Evolutionary conservation across 2,329 filamentous ascomycete species (phyloP).

Genomic region (Neofusicoccum cordaticola): DNA sequence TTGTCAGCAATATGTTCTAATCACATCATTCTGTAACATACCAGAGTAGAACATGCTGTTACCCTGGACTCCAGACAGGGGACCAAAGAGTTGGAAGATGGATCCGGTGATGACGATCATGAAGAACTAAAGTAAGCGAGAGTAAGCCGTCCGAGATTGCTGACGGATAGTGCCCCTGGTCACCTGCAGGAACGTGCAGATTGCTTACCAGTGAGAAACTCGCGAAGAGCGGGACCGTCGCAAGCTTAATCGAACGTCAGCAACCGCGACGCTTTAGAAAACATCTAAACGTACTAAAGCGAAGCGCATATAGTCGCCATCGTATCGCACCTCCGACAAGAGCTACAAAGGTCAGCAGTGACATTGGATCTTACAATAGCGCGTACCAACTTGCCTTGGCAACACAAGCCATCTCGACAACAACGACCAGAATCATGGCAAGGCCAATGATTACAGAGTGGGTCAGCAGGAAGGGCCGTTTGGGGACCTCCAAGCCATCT

Average conservation of each 20-base stretch:
- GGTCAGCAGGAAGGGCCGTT: slow-evolving; percentile 25
- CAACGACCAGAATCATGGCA: slow-evolving; percentile 29
- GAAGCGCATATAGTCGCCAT: slow-evolving; percentile 38
- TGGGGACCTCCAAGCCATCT: slow-evolving; percentile 23
- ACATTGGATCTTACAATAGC: neutral
- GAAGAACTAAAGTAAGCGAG: slow-evolving; percentile 43
- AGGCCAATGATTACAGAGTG: slow-evolving; percentile 22
- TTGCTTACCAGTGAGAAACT: slow-evolving; percentile 31
- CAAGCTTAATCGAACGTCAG: slow-evolving; percentile 29
- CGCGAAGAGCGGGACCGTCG: slow-evolving; percentile 36
- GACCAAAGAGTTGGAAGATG: slow-evolving; percentile 52
- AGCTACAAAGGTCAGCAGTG: neutral
- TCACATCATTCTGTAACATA: slow-evolving; percentile 17
- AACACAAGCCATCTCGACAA: slow-evolving; percentile 31
- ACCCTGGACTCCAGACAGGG: slow-evolving; percentile 29
- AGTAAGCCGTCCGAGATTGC: neutral
- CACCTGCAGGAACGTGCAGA: slow-evolving; percentile 8
- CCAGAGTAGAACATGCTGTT: slow-evolving; percentile 29
- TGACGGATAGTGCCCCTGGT: slow-evolving; percentile 18
- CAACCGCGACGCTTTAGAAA: neutral
- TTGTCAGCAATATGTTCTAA: neutral
- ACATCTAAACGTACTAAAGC: slow-evolving; percentile 30
- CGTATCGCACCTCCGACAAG: slow-evolving; percentile 39
- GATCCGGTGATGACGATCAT: slow-evolving; percentile 48
- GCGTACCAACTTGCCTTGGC: slow-evolving; percentile 24